phyloP scores from a whole-genome alignment of 148 eudicot species.

The Heliamphora exappendiculata region DNA sequence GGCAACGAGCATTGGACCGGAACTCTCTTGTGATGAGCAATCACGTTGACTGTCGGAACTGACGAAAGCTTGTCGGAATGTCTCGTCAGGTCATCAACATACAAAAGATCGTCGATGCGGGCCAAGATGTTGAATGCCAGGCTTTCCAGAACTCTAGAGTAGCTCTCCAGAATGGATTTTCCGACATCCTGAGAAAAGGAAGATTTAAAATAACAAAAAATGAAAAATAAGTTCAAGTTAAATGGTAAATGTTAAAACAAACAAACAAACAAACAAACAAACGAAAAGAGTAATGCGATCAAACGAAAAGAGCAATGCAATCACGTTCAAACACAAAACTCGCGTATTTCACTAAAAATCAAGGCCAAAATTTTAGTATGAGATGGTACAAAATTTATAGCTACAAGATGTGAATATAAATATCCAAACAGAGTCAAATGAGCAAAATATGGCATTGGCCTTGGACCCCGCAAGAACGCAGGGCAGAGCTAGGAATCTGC shows the following conservation, averaged over 20 bases:
- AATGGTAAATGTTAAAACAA: constrained; percentile 71
- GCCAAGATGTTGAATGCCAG: constrained; percentile 72
- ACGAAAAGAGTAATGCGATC: no score
- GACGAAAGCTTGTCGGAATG: constrained; percentile 39
- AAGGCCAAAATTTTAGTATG: no score
- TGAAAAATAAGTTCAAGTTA: not conserved
- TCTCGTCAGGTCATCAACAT: constrained; percentile 76
- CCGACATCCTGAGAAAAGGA: constrained; percentile 68
- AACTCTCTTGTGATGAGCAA: constrained; percentile 58
- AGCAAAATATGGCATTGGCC: no score
- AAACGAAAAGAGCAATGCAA: no score
- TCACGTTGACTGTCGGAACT: constrained; percentile 32
- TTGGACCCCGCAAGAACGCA: no score
- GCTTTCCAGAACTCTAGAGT: constrained; percentile 93
- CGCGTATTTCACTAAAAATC: no score
- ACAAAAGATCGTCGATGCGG: constrained; percentile 80
- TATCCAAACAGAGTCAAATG: no score
- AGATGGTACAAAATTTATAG: no score
- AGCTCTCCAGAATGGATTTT: constrained; percentile 86
- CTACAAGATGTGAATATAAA: no score
- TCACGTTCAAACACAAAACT: no score
- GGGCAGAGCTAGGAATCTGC: no score
- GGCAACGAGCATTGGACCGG: constrained; percentile 39
- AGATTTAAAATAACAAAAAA: not conserved
- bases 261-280: constrained; percentile 63